Conservation (phyloP, 2,329 filamentous ascomycete genomes). For the Endothia cerciana region DNA sequence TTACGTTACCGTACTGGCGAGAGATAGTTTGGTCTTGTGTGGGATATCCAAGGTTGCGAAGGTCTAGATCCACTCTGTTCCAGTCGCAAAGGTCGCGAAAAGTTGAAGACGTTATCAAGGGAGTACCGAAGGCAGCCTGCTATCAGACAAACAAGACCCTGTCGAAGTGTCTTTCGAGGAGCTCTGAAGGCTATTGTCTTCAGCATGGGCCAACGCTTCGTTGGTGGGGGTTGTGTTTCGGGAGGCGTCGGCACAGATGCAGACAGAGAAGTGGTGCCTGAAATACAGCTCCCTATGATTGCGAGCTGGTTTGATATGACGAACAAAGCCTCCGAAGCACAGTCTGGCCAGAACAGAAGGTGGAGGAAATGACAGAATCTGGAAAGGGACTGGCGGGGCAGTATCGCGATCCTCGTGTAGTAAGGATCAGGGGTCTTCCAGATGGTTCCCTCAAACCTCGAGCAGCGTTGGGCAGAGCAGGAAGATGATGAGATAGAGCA, state of each 20-base stretch:
- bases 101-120: neutral
- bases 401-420: slow-evolving; percentile 33
- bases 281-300: slow-evolving; percentile 14
- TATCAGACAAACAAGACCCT: neutral
- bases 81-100: slow-evolving; percentile 1
- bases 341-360: slow-evolving; percentile 32
- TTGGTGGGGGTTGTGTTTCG: neutral
- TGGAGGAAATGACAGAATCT: slow-evolving; percentile 32
- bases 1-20: neutral
- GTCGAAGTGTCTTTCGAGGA: neutral
- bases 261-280: slow-evolving; percentile 1
- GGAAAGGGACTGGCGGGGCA: slow-evolving; percentile 33
- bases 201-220: neutral
- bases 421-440: slow-evolving; percentile 36
- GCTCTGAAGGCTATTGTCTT: neutral
- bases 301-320: slow-evolving; percentile 19
- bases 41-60: neutral
- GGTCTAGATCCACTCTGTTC: slow-evolving; percentile 3
- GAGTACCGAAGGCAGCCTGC: neutral
- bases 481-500: slow-evolving; percentile 9
- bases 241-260: slow-evolving; percentile 3
- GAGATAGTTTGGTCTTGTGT: neutral
- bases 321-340: slow-evolving; percentile 20
- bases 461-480: slow-evolving; percentile 15
- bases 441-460: slow-evolving; percentile 22